Evolutionary conservation across 331 rosid species (phyloP), one percentile per base, ranked within the genome.

Genomic region (Acacia pycnantha): DNA sequence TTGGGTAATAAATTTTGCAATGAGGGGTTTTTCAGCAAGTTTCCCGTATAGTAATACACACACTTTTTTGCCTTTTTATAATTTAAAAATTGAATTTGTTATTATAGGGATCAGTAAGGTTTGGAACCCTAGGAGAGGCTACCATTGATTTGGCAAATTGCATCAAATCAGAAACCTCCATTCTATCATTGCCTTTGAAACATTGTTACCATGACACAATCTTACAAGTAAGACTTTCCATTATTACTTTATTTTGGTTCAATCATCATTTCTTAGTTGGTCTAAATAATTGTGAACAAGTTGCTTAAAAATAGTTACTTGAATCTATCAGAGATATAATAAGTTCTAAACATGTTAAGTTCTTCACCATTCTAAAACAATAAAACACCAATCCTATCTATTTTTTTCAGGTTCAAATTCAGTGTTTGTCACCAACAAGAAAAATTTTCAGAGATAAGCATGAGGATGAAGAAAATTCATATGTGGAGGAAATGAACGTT

Each of bases 401-500:
- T 35, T 77, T 69, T 58, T 64, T 37, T 6, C 82, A 85, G 86
- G 82, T 85, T 78, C 79, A 82, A 79, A 74, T 85, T 79, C 84
- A 85, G 67, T 85, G 86, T 44, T 74, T 82, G 77, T 74, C 84
- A 66, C 79, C 84, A 12, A 82, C 61, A 69, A 79, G 76, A 70
- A 82, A 78, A 41, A 18, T 27, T 51, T 65, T 53, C 46, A 77
- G 85, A 72, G 78, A 82, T 56, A 59, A 58, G 37, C 35, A 76
- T 78, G 21, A 71, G 70, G 79, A 77, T 71, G 78, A 82, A 50
- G 37, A 65, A 31, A 83, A 44, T 64, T 87, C 86, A 54, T 65
- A 54, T 40, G 43, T 76, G 84, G 91, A 90, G 46, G 91, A 88
- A 82, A 84, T 86, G 85, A 88, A 83, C 75, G 81, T 82, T 44